Conservation (phyloP, 306 rosid species). For the Urtica urens region DNA sequence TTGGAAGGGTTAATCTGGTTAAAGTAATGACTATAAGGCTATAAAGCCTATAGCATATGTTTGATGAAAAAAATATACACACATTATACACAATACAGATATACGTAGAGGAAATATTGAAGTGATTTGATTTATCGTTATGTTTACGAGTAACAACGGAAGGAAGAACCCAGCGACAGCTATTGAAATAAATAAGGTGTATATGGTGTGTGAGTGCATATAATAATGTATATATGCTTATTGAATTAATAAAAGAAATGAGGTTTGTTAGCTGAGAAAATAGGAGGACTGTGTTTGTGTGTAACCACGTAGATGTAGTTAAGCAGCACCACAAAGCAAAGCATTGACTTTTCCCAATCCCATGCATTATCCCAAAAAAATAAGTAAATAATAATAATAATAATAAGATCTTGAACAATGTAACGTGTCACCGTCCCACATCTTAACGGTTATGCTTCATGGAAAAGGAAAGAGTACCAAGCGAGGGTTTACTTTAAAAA, state of each 20-base stretch:
- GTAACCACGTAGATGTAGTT: slow-evolving; percentile 9
- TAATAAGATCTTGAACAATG: slow-evolving; percentile 7
- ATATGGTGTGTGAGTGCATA: too few relatives aligned
- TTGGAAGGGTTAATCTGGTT: slow-evolving; percentile 2
- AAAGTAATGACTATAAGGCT: neutral
- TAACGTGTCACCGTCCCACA: slow-evolving; percentile 53
- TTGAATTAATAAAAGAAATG: slow-evolving; percentile 1
- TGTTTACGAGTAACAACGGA: too few relatives aligned
- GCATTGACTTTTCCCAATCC: slow-evolving; percentile 37
- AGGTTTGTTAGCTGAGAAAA: slow-evolving; percentile 40
- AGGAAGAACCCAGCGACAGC: too few relatives aligned
- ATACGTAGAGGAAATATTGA: neutral
- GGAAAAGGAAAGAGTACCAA: slow-evolving; percentile 9
- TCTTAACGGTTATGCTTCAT: slow-evolving; percentile 46
- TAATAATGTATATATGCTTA: too few relatives aligned
- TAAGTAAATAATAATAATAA: too few relatives aligned
- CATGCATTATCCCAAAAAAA: too few relatives aligned
- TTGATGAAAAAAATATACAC: neutral
- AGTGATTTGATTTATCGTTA: too few relatives aligned
- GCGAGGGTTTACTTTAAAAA: slow-evolving; percentile 5
- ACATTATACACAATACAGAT: neutral
- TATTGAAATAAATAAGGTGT: too few relatives aligned
- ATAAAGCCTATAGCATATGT: too few relatives aligned
- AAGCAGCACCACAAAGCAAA: slow-evolving; percentile 13
- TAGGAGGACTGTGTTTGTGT: slow-evolving; percentile 30